Conservation (phyloP, 2,329 filamentous ascomycete species). For the Xylariaceae sp. region DNA sequence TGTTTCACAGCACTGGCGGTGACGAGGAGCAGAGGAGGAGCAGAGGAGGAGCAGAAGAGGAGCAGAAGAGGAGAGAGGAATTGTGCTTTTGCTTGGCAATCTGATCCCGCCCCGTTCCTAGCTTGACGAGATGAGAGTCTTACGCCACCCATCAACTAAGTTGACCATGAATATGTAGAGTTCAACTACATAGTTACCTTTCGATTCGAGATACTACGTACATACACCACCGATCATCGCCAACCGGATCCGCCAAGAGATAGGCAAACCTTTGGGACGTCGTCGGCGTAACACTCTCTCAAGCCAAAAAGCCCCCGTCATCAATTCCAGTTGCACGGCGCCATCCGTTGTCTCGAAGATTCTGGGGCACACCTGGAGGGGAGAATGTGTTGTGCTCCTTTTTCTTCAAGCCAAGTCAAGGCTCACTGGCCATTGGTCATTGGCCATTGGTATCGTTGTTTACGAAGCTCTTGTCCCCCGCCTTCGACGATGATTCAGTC, state of each 20-base stretch:
- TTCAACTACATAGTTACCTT: not conserved
- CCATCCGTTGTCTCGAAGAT: not conserved
- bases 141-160: constrained; percentile 1
- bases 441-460: not conserved
- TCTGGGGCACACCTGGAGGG: not conserved
- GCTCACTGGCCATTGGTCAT: not conserved
- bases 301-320: not conserved
- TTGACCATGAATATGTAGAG: not conserved
- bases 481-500: not conserved
- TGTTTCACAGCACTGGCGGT: constrained; percentile 20
- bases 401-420: not conserved
- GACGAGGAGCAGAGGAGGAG: constrained; percentile 2
- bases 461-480: not conserved
- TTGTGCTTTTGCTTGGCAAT: constrained; percentile 7
- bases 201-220: constrained; percentile 7
- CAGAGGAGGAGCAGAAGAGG: too few relatives aligned
- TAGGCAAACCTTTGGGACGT: constrained; percentile 1
- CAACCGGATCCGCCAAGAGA: not conserved
- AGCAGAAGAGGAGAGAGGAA: too few relatives aligned
- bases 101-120: constrained; percentile 8
- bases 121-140: constrained; percentile 7
- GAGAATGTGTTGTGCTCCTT: not conserved
- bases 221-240: not conserved
- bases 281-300: not conserved
- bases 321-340: not conserved